Base-by-base conservation (phyloP, 805 yeast genomes). In the Starmera amethionina region DNA sequence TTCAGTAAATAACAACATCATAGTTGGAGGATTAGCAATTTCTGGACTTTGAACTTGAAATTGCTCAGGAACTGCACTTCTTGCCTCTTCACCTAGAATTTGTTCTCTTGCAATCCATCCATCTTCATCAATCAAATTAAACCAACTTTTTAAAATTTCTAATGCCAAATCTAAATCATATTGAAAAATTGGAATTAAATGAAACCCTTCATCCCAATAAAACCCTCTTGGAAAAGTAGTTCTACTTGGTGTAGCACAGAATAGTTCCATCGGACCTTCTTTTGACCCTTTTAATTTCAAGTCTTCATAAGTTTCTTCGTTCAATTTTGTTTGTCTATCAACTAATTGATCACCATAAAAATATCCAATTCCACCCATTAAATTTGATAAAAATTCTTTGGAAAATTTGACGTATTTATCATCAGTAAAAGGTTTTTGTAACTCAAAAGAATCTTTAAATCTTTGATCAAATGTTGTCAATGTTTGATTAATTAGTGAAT, bases 201-300 rank as follows among this genome's bases (percentile, higher is more conserved):
- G 96, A 61, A 93, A 93, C 0, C 98, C 98, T 62, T 93, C 98
- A 61, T 93, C 98, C 98, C 98, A 93, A 55, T 85, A 87, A 55
- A 93, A 93, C 0, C 98, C 98, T 46, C 98, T 72, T 4, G 98
- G 97, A 61, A 93, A 93, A 54, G 85, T 86, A 1, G 95, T 86
- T 39, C 98, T 71, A 37, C 96, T 85, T 3, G 98, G 98, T 30
- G 87, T 93, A 18, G 87, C 69, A 0, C 93, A 74, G 52, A 88
- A 85, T 37, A 93, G 62, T 47, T 80, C 85, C 44, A 65, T 62
- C 2, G 96, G 95, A 0, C 89, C 93, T 52, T 85, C 95, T 12
- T 67, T 60, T n/a, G 54, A 43, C 0, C 89, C 87, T 32, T 55
- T 45, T 2, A 67, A 59, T 42, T 65, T 51, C 31, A 70, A 63